Percentiles rank a stretch among this genome's conserved stretches.
phyloP scores from a whole-genome alignment of 257 asterid genomes.

The Cynanchum wilfordii region DNA sequence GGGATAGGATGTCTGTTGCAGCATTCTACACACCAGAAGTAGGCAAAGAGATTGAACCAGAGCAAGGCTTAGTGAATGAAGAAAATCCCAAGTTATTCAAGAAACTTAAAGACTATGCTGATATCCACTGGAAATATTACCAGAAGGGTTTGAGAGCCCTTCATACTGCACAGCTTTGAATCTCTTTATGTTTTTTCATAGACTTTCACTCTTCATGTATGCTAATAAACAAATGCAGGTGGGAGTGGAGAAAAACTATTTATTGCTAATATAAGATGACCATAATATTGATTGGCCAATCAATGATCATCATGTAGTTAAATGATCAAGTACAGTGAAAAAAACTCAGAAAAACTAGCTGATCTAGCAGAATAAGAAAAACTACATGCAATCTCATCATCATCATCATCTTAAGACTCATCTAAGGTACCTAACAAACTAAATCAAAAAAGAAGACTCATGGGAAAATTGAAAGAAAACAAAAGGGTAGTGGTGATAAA shows the following conservation, averaged over 20 bases:
- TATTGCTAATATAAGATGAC: not conserved
- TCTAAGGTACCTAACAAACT: constrained; percentile 27
- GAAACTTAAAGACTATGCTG: constrained; percentile 45
- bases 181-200: not conserved
- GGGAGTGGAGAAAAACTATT: not conserved
- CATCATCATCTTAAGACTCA: constrained; percentile 27
- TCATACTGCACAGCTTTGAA: constrained; percentile 15
- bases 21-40: constrained; percentile 41
- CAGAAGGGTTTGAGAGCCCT: constrained; percentile 17
- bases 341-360: constrained; percentile 4
- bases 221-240: not conserved
- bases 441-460: constrained; percentile 1
- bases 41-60: constrained; percentile 52
- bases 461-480: not conserved
- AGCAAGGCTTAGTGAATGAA: constrained; percentile 31
- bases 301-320: constrained; percentile 6
- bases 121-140: constrained; percentile 25
- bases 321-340: not conserved
- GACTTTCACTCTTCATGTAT: too few species aligned
- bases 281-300: not conserved
- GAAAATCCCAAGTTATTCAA: constrained; percentile 33
- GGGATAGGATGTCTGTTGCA: constrained; percentile 38
- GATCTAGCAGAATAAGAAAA: constrained; percentile 17
- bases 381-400: constrained; percentile 19
- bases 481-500: not conserved